phyloP scores from a whole-genome alignment of 2,329 filamentous ascomycete genomes.

The Samsoniella hepiali region DNA sequence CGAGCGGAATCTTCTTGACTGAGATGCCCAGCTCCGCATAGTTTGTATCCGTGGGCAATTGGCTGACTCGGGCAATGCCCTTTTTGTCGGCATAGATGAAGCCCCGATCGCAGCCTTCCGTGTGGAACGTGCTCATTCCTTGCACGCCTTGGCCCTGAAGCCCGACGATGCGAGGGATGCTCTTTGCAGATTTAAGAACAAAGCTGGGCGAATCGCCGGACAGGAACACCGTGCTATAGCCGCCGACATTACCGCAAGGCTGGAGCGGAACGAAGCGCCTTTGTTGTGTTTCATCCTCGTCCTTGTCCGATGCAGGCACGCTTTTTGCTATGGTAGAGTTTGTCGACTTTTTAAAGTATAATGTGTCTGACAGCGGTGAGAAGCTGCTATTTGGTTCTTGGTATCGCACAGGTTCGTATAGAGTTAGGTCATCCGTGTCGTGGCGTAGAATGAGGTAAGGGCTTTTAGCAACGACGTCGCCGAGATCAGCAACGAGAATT shows the following conservation, averaged over 20 bases:
- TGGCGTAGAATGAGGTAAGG: slow-evolving; percentile 83
- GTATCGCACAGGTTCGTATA: slow-evolving; percentile 77
- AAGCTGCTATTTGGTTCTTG: slow-evolving; percentile 31
- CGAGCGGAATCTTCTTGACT: slow-evolving; percentile 67
- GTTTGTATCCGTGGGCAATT: slow-evolving; percentile 63
- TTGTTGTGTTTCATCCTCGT: slow-evolving; percentile 44
- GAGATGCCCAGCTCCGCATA: slow-evolving; percentile 75
- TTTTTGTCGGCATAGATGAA: slow-evolving; percentile 78
- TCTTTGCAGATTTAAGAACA: slow-evolving; percentile 77
- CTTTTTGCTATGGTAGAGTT: slow-evolving; percentile 65
- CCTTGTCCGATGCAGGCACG: slow-evolving; percentile 46
- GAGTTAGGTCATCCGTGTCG: slow-evolving; percentile 73
- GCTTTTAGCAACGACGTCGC: slow-evolving; percentile 64
- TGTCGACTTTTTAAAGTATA: slow-evolving; percentile 74
- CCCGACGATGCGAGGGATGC: slow-evolving; percentile 69
- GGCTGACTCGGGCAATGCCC: slow-evolving; percentile 69
- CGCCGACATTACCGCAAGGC: slow-evolving; percentile 62
- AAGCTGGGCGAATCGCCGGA: slow-evolving; percentile 78
- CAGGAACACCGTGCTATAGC: slow-evolving; percentile 79
- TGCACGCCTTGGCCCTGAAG: slow-evolving; percentile 67
- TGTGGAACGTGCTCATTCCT: slow-evolving; percentile 73
- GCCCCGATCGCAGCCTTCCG: slow-evolving; percentile 70
- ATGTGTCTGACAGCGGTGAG: slow-evolving; percentile 45
- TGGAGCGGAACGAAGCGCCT: slow-evolving; percentile 53
- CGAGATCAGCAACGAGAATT: slow-evolving; percentile 79